phyloP scores from a whole-genome alignment of 352 stramenopile species.

The Phytophthora hybrid region DNA sequence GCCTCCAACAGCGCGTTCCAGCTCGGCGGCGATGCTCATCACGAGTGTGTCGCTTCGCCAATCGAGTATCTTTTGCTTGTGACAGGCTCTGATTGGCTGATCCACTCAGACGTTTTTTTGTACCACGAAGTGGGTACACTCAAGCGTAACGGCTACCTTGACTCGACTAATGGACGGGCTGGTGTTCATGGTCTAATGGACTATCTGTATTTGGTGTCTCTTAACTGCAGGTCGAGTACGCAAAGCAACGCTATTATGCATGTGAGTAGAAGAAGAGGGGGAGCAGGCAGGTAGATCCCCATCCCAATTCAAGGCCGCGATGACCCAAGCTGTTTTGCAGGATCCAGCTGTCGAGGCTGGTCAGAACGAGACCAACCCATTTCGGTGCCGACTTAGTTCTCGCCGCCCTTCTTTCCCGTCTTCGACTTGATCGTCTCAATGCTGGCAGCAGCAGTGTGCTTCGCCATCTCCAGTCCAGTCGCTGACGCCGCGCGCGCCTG shows the following conservation, averaged over 20 bases:
- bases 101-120: not conserved
- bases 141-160: not conserved
- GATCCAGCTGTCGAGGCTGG: conserved; percentile 2
- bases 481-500: conserved; percentile 72
- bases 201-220: conserved; percentile 45
- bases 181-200: conserved; percentile 34
- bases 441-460: conserved; percentile 69
- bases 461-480: conserved; percentile 81
- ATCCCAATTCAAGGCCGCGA: conserved; percentile 7
- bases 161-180: not conserved
- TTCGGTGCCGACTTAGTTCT: conserved; percentile 38
- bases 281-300: conserved; percentile 29
- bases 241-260: conserved; percentile 38
- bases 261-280: conserved; percentile 14
- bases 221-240: conserved; percentile 35
- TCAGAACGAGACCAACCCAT: conserved; percentile 14
- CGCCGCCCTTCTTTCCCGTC: conserved; percentile 71
- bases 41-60: conserved; percentile 20
- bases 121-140: conserved; percentile 24
- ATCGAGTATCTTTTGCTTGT: conserved; percentile 26
- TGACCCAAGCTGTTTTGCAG: conserved; percentile 27
- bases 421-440: conserved; percentile 86
- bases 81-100: too few relatives aligned
- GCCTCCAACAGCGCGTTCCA: conserved; percentile 12
- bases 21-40: conserved; percentile 21